Evolutionary conservation across 2,329 filamentous ascomycete species (phyloP), one percentile per base, ranked within the genome.

Genomic region (Colletotrichum agaves): DNA sequence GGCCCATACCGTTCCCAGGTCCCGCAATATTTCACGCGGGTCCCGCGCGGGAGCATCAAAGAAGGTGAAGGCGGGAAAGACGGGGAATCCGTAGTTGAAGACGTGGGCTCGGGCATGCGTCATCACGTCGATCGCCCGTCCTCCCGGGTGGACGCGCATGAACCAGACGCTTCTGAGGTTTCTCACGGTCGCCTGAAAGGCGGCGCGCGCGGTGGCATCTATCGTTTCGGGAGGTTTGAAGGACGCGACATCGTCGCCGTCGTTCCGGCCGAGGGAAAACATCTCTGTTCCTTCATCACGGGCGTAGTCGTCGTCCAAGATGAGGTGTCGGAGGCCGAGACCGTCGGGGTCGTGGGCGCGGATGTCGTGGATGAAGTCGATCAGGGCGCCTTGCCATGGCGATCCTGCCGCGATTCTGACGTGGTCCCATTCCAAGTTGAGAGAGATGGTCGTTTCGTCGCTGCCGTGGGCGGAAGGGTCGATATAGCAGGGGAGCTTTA

Each of bases 291-390:
- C 35, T 12, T 37, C 35, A 4, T 37, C 35, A 8, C 10, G 13
- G 47, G 47, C 13, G 27, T 23, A 15, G 17, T 7, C 21, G n/a
- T 60, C 21, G 21, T 55, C 37, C 6, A 55, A 3, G 33, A 68
- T 46, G 31, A 65, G 21, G 33, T 65, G 61, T 17, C 17, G 65
- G 23, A 60, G 53, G 1, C 65, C 65, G 10, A 8, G 21, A 19
- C 47, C 47, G 10, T n/a, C 11, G 5, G 61, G 65, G 7, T 68
- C 65, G 23, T 37, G 3, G 13, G 61, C 53, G 31, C 53, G 61
- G 2, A 68, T 53, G 33, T 68, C 53, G 61, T 68, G 47, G 47
- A 68, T 17, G 41, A 68, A 63, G 52, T 67, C 60, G 10, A 63
- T 27, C 17, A 61, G 61, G 11, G 41, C 15, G 23, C 13, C 0